Evolutionary conservation across 345 rosid genomes (phyloP).

Genomic region (Moricandia moricandioides): DNA sequence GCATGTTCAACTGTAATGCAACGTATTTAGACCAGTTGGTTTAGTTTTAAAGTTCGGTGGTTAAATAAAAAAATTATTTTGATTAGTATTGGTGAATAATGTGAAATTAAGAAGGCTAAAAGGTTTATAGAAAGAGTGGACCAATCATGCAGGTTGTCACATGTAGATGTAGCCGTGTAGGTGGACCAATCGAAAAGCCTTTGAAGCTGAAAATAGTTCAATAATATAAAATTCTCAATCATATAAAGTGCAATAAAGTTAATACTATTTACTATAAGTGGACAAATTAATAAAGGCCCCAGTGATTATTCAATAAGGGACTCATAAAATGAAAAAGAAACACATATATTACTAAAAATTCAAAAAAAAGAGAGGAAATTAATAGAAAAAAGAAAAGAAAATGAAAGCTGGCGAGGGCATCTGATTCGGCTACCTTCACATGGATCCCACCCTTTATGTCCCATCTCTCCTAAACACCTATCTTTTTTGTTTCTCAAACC

Average conservation of each 20-base stretch:
- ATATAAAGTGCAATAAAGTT: constrained; percentile 21
- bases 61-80: constrained; percentile 2
- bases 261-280: constrained; percentile 13
- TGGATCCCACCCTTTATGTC: constrained; percentile 48
- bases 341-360: background rate
- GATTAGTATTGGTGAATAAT: constrained; percentile 20
- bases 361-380: background rate
- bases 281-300: constrained; percentile 11
- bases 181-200: constrained; percentile 38
- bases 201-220: constrained; percentile 16
- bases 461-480: constrained; percentile 14
- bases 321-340: background rate
- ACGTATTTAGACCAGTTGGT: constrained; percentile 22
- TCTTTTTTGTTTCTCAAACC: background rate
- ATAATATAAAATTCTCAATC: constrained; percentile 19
- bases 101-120: constrained; percentile 25
- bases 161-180: constrained; percentile 35
- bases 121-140: constrained; percentile 26
- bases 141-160: constrained; percentile 35
- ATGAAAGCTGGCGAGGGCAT: constrained; percentile 43
- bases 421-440: constrained; percentile 45
- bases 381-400: background rate
- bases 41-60: constrained; percentile 6
- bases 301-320: constrained; percentile 2
- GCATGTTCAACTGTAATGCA: constrained; percentile 33